phyloP scores from a whole-genome alignment of 1,284 basidiomycete genomes.

The Hypsizygus ulmarius region DNA sequence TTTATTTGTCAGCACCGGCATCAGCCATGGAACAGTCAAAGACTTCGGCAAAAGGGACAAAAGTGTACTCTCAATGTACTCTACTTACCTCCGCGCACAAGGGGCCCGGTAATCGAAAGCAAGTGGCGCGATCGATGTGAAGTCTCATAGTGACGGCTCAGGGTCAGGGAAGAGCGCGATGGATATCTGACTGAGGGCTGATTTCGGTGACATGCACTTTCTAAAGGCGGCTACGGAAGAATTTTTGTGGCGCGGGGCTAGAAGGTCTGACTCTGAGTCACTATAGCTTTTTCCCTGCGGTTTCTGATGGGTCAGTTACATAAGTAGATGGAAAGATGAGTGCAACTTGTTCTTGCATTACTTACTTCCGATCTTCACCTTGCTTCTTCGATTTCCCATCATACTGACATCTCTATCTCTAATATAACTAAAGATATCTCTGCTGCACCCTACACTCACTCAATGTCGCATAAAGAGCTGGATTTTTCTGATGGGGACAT shows the following conservation, averaged over 20 bases:
- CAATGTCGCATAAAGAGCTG: background rate
- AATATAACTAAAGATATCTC: too few species aligned
- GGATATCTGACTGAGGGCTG: constrained; percentile 44
- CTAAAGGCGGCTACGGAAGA: constrained; percentile 44
- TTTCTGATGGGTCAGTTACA: background rate
- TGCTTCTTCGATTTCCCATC: too few species aligned
- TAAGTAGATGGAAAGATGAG: too few species aligned
- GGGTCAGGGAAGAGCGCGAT: constrained; percentile 39
- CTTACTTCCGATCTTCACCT: too few species aligned
- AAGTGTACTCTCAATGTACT: too few species aligned
- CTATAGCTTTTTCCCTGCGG: constrained; percentile 38
- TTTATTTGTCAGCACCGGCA: constrained; percentile 28
- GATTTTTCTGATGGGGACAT: constrained; percentile 12
- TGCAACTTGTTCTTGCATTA: too few species aligned
- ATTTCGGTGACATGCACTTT: constrained; percentile 41
- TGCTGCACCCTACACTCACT: too few species aligned
- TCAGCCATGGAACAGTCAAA: constrained; percentile 39
- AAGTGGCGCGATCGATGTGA: constrained; percentile 36
- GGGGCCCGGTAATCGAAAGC: constrained; percentile 38
- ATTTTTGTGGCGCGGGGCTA: constrained; percentile 43
- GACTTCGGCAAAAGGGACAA: constrained; percentile 41
- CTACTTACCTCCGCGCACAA: constrained; percentile 41
- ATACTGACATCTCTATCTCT: too few species aligned
- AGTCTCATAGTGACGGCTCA: constrained; percentile 33
- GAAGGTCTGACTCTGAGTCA: constrained; percentile 52